These are phyloP conservation scores for Piper longum DNA, from an alignment of 164 flowering plant species.

Conservation along the genomic window DNA sequence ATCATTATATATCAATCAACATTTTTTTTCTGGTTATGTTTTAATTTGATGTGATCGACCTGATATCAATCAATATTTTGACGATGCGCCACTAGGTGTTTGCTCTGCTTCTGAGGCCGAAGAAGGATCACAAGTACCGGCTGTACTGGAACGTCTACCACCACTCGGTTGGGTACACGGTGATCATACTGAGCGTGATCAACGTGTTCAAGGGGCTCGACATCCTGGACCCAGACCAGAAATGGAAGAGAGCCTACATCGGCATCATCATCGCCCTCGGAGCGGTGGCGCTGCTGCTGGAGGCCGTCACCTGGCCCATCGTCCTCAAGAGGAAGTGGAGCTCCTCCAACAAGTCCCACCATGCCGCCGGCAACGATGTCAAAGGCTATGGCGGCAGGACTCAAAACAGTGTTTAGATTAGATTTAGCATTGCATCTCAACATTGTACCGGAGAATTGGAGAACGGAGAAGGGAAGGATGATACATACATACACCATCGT, in stretches of 20 bases:
- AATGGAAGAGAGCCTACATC: constrained; percentile 44
- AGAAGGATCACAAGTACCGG: constrained; percentile 68
- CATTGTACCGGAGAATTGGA: not conserved
- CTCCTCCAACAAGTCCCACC: constrained; percentile 16
- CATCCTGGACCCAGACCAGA: constrained; percentile 32
- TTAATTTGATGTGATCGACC: not conserved
- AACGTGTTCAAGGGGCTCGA: constrained; percentile 56
- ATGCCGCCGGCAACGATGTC: constrained; percentile 10
- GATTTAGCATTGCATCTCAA: too few species aligned
- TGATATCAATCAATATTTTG: not conserved
- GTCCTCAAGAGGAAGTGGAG: constrained; percentile 31
- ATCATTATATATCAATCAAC: too few species aligned
- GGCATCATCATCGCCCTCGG: constrained; percentile 25
- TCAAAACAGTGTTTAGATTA: constrained; percentile 4
- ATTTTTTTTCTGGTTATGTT: not conserved
- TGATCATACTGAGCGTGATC: constrained; percentile 37
- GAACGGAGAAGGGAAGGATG: not conserved
- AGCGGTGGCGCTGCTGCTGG: constrained; percentile 16
- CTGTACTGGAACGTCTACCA: constrained; percentile 77
- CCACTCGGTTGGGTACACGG: constrained; percentile 38
- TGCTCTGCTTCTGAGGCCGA: constrained; percentile 74
- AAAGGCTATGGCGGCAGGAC: constrained; percentile 8
- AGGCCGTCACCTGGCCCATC: constrained; percentile 36
- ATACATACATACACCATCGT: not conserved
- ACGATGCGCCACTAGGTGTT: constrained; percentile 26